These are phyloP conservation scores for Colletotrichum noveboracense DNA, from an alignment of 2,329 filamentous ascomycete genomes.

Conservation along the genomic window DNA sequence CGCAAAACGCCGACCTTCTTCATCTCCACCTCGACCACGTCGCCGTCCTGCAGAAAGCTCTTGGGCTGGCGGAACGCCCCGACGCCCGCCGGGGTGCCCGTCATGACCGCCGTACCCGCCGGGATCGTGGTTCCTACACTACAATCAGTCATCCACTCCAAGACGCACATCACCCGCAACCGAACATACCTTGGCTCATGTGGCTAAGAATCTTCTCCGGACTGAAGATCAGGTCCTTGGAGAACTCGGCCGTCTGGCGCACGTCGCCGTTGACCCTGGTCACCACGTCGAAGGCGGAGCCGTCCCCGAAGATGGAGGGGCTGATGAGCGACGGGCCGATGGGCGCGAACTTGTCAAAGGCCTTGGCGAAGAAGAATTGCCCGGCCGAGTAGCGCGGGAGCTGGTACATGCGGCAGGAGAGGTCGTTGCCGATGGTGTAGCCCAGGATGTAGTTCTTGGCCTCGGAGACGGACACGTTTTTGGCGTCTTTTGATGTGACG, in stretches of 20 bases:
- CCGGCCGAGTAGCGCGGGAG: slow-evolving; percentile 39
- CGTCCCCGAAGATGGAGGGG: not conserved
- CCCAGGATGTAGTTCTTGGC: slow-evolving; percentile 58
- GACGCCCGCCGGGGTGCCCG: not conserved
- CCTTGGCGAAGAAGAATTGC: slow-evolving; percentile 23
- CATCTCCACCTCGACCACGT: not conserved
- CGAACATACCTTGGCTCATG: not conserved
- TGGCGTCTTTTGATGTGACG: slow-evolving; percentile 42
- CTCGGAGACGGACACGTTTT: slow-evolving; percentile 51
- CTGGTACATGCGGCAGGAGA: slow-evolving; percentile 54
- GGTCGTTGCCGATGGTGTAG: slow-evolving; percentile 61
- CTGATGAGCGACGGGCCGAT: not conserved
- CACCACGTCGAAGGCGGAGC: not conserved
- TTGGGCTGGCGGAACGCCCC: not conserved
- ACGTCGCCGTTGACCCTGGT: not conserved
- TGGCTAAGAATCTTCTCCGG: not conserved
- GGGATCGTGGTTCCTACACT: not conserved
- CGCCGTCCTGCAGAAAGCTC: not conserved
- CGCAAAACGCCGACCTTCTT: not conserved
- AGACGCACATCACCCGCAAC: not conserved
- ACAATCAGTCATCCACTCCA: not conserved
- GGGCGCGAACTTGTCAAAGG: not conserved
- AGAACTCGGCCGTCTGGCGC: not conserved
- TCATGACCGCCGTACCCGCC: not conserved
- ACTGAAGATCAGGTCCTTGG: not conserved